A percentile compares a stretch with the other conserved stretches of the same genome.
These are phyloP conservation scores for Yarrowia hollandica DNA, from an alignment of 805 yeast genomes.

Conservation along the genomic window DNA sequence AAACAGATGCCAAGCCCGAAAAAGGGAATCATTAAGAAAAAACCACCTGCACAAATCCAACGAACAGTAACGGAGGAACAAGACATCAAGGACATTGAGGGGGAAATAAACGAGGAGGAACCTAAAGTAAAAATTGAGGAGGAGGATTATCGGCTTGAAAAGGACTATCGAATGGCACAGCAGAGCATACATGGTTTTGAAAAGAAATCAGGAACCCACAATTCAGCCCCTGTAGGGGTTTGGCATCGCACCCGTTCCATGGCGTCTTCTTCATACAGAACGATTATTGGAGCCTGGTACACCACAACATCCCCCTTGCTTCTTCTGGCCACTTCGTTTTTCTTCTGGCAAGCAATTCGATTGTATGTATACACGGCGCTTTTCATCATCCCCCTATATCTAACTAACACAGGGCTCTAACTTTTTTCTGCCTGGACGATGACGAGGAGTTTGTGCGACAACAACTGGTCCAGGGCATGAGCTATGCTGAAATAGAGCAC, in stretches of 20 bases:
- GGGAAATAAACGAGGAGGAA: not conserved
- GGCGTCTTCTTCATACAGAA: not conserved
- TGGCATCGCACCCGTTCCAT: not conserved
- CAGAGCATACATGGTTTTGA: not conserved
- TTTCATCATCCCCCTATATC: conserved; percentile 13
- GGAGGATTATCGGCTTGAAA: not conserved
- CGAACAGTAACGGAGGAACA: no score
- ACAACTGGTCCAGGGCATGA: conserved; percentile 22
- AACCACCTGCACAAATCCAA: no score
- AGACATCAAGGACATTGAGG: no score
- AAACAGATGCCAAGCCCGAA: not conserved
- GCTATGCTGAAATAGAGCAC: conserved; percentile 15
- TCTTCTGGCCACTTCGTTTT: conserved; percentile 4
- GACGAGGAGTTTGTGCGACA: conserved; percentile 28
- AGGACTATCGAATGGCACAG: not conserved
- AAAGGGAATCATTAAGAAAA: not conserved
- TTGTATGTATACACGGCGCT: conserved; percentile 22
- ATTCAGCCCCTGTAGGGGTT: not conserved
- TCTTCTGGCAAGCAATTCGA: conserved; percentile 27
- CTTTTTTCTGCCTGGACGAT: conserved; percentile 23
- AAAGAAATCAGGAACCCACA: not conserved
- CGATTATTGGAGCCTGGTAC: not conserved
- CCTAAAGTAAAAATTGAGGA: not conserved
- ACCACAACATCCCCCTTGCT: conserved; percentile 9
- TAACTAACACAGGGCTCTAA: conserved; percentile 26